Percentiles rank a stretch among this genome's conserved stretches.
These are phyloP conservation scores for Marchantia paleacea DNA, from an alignment of 225 moss, liverwort and hornwort genomes.

Conservation along the genomic window DNA sequence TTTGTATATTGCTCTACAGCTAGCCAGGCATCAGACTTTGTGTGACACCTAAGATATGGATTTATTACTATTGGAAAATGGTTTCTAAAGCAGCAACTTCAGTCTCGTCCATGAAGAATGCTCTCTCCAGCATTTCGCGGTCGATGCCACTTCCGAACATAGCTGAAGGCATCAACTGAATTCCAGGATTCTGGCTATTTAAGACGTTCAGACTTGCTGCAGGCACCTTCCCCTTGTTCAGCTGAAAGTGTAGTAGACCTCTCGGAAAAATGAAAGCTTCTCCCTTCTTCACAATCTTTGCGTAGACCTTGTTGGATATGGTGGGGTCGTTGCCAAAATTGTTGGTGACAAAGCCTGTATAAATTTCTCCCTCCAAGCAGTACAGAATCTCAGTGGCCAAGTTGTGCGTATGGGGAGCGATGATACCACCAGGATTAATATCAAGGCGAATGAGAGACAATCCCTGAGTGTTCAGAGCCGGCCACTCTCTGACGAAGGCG, in stretches of 20 bases:
- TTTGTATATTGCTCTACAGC: too few relatives aligned
- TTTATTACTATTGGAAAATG: too few relatives aligned
- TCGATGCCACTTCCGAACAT: neutral
- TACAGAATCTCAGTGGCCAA: neutral
- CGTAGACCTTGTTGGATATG: constrained; percentile 4
- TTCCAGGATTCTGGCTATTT: neutral
- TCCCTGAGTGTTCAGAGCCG: neutral
- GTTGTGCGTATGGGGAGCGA: constrained; percentile 1
- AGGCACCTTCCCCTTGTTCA: neutral
- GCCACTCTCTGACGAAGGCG: neutral
- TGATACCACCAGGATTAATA: neutral
- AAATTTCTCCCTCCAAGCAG: neutral
- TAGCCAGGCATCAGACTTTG: too few relatives aligned
- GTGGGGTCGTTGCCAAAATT: neutral
- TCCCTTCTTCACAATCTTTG: constrained; percentile 10
- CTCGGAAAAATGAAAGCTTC: constrained; percentile 8
- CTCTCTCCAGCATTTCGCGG: neutral
- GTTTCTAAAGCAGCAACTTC: too few relatives aligned
- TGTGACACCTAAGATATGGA: too few relatives aligned
- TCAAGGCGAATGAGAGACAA: constrained; percentile 2
- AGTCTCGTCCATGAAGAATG: neutral
- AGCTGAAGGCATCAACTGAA: neutral
- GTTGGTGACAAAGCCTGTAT: constrained; percentile 1
- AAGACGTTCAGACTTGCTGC: neutral
- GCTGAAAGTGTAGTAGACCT: neutral